Percentiles rank a stretch among this genome's conserved stretches.
Conservation (phyloP, 345 rosid genomes). For the Syzygium aqueum region DNA sequence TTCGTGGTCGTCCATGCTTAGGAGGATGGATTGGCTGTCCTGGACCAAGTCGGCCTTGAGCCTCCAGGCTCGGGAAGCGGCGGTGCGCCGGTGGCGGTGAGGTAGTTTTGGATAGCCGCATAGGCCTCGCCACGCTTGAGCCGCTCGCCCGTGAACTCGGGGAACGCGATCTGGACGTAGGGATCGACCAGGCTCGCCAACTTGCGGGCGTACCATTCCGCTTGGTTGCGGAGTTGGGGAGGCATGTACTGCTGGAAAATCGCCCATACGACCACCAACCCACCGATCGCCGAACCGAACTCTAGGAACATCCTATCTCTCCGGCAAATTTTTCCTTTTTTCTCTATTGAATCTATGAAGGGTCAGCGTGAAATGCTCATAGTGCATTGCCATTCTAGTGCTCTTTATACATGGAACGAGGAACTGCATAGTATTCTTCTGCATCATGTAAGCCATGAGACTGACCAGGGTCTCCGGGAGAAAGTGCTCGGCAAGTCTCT, state of each 20-base stretch:
- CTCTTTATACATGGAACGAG: too few relatives aligned
- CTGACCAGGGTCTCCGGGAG: too few relatives aligned
- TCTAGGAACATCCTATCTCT: background rate
- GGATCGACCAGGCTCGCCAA: constrained; percentile 15
- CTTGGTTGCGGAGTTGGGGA: background rate
- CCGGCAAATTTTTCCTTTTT: too few relatives aligned
- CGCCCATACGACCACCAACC: constrained; percentile 7
- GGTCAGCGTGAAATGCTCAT: too few relatives aligned
- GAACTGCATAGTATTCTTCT: too few relatives aligned
- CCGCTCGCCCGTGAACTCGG: constrained; percentile 22
- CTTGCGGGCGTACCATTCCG: constrained; percentile 5
- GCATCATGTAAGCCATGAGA: too few relatives aligned
- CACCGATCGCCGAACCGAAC: background rate
- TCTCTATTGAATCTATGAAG: too few relatives aligned
- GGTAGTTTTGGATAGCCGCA: constrained; percentile 27
- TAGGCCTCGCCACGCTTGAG: constrained; percentile 23
- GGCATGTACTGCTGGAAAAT: constrained; percentile 21
- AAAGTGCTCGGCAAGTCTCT: too few relatives aligned
- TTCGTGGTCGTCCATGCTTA: too few relatives aligned
- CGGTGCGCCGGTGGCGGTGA: constrained; percentile 22
- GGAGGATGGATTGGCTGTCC: too few relatives aligned
- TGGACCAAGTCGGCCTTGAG: constrained; percentile 2
- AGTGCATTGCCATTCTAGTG: too few relatives aligned
- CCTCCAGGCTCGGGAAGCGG: constrained; percentile 27
- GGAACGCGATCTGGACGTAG: constrained; percentile 32